phyloP scores from a whole-genome alignment of 148 eudicot genomes.

The Gaultheria prostrata region DNA sequence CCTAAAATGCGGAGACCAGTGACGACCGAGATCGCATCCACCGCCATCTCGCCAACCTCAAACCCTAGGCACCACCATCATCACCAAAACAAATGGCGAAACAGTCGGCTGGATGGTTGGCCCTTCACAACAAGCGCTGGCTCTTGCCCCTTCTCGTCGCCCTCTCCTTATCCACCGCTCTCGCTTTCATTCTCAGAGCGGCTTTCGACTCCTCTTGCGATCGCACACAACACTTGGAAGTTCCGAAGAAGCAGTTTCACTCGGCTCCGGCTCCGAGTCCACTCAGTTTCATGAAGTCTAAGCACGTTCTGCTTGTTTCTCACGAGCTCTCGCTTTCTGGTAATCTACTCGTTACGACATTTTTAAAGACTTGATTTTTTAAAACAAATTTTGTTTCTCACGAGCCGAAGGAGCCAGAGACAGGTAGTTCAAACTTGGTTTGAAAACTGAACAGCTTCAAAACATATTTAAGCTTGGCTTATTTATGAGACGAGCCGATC shows the following conservation, averaged over 20 bases:
- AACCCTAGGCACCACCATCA: slow-evolving; percentile 16
- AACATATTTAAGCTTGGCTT: too few species aligned
- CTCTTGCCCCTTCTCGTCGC: slow-evolving; percentile 41
- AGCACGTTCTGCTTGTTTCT: slow-evolving; percentile 82
- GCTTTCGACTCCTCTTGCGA: slow-evolving; percentile 49
- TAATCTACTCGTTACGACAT: slow-evolving; percentile 16
- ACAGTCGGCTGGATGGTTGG: slow-evolving; percentile 20
- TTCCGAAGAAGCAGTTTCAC: slow-evolving; percentile 21
- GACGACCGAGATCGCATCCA: background rate
- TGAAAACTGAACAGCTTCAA: too few species aligned
- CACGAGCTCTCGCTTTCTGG: slow-evolving; percentile 98
- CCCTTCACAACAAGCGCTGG: slow-evolving; percentile 52
- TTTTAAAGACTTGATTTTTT: background rate
- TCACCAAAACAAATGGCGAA: slow-evolving; percentile 45
- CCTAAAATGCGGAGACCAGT: slow-evolving; percentile 17
- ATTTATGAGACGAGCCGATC: too few species aligned
- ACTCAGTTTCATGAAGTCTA: slow-evolving; percentile 87
- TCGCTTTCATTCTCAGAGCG: slow-evolving; percentile 58
- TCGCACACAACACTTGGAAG: slow-evolving; percentile 9
- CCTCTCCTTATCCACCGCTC: slow-evolving; percentile 55
- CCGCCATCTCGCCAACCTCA: background rate
- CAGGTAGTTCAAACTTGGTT: too few species aligned
- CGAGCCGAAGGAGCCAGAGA: too few species aligned
- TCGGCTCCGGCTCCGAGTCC: slow-evolving; percentile 33
- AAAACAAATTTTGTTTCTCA: too few species aligned